These are phyloP conservation scores for Elongisporangium undulatum DNA, from an alignment of 352 stramenopile species.

Conservation along the genomic window DNA sequence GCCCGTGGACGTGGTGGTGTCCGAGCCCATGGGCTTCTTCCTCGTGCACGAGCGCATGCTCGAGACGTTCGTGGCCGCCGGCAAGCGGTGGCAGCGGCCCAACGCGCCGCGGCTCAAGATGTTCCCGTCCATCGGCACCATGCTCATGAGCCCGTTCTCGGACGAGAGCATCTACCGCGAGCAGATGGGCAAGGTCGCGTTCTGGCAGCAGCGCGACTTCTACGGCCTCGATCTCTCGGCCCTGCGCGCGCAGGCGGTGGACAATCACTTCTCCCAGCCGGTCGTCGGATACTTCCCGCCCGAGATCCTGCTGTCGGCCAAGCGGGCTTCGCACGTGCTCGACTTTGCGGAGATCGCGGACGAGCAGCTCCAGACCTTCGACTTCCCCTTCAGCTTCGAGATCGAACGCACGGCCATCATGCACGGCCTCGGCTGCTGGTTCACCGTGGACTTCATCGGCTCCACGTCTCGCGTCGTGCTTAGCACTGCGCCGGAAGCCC, in stretches of 20 bases:
- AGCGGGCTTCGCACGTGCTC: slow-evolving; percentile 62
- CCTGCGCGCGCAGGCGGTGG: slow-evolving; percentile 92
- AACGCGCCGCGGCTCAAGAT: slow-evolving; percentile 77
- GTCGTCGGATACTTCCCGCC: slow-evolving; percentile 93
- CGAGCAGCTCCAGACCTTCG: slow-evolving; percentile 85
- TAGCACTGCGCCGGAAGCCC: slow-evolving; percentile 72
- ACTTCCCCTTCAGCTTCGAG: slow-evolving; percentile 88
- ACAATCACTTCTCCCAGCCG: slow-evolving; percentile 96
- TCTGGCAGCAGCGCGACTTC: slow-evolving; percentile 95
- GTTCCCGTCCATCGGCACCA: slow-evolving; percentile 97
- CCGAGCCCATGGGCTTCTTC: slow-evolving; percentile 99
- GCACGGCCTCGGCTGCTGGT: slow-evolving; percentile 98
- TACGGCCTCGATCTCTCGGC: slow-evolving; percentile 96
- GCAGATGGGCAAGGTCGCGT: slow-evolving; percentile 89
- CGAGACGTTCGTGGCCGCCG: slow-evolving; percentile 94
- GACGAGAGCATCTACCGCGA: slow-evolving; percentile 94
- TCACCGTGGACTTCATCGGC: slow-evolving; percentile 97
- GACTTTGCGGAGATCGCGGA: slow-evolving; percentile 80
- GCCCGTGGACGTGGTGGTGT: slow-evolving; percentile 98
- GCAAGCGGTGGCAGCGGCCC: slow-evolving; percentile 93
- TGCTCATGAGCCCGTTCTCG: slow-evolving; percentile 95
- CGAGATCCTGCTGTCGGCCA: slow-evolving; percentile 63
- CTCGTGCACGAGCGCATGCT: slow-evolving; percentile 99
- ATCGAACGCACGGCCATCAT: slow-evolving; percentile 91
- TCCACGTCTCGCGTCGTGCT: slow-evolving; percentile 77